These are phyloP conservation scores for Massarina eburnea DNA, from an alignment of 2,329 filamentous ascomycete genomes.

Conservation along the genomic window DNA sequence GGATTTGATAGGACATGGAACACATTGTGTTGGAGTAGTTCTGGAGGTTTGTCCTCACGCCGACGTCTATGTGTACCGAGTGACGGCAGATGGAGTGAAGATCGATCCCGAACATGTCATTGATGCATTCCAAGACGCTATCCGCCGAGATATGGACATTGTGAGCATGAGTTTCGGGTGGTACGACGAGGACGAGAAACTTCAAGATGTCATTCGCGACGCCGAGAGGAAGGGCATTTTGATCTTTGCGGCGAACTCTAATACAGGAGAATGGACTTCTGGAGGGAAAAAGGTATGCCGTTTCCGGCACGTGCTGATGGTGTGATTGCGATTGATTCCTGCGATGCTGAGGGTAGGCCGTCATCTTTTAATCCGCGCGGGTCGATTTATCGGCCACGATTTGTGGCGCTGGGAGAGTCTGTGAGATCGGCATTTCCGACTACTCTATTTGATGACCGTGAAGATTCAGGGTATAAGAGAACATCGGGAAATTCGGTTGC, in stretches of 20 bases:
- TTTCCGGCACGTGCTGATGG: constrained; percentile 12
- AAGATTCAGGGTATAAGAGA: constrained; percentile 3
- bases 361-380: constrained; percentile 8
- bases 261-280: constrained; percentile 2
- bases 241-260: constrained; percentile 15
- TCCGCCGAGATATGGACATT: constrained; percentile 14
- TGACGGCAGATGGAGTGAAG: background rate
- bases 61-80: constrained; percentile 12
- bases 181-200: constrained; percentile 3
- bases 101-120: constrained; percentile 5
- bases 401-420: constrained; percentile 4
- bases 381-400: background rate
- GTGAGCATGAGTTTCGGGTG: constrained; percentile 16
- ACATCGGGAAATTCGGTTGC: constrained; percentile 11
- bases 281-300: constrained; percentile 1
- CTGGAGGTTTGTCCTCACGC: constrained; percentile 15
- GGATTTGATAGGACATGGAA: constrained; percentile 14
- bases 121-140: constrained; percentile 13
- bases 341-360: constrained; percentile 3
- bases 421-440: constrained; percentile 5
- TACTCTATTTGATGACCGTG: background rate
- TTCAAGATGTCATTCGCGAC: background rate
- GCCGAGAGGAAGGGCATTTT: constrained; percentile 1
- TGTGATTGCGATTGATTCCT: constrained; percentile 14
- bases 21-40: constrained; percentile 11